A percentile compares a stretch with the other conserved stretches of the same genome.
These are phyloP conservation scores for Thalassiosira profunda DNA, from an alignment of 108 stramenopile genomes.

Conservation along the genomic window DNA sequence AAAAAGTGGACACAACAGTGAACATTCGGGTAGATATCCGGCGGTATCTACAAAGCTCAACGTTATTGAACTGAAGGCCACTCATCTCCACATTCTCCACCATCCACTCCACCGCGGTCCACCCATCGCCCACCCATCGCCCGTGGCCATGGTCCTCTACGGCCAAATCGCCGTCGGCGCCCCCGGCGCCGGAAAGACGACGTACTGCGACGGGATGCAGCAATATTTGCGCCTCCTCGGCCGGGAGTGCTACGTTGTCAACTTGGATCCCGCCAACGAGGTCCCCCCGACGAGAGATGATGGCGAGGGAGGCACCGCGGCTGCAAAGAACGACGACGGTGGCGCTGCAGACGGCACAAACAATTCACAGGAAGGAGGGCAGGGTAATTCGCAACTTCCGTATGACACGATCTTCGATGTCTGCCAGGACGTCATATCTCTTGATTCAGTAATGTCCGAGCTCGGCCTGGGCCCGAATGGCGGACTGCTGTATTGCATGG, in stretches of 20 bases:
- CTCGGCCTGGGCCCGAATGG: slow-evolving; percentile 97
- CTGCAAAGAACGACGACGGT: slow-evolving; percentile 5
- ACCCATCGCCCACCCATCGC: no score
- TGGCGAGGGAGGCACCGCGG: neutral
- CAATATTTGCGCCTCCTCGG: slow-evolving; percentile 92
- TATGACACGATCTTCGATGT: slow-evolving; percentile 86
- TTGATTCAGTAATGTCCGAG: slow-evolving; percentile 92
- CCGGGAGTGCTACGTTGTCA: slow-evolving; percentile 92
- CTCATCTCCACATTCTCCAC: no score
- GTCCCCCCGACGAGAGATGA: slow-evolving; percentile 30
- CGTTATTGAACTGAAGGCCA: no score
- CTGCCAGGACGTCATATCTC: slow-evolving; percentile 72
- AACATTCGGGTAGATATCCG: no score
- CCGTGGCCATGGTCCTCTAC: slow-evolving; percentile 64
- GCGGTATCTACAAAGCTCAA: no score
- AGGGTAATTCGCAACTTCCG: slow-evolving; percentile 51
- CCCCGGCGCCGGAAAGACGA: slow-evolving; percentile 98
- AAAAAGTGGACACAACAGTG: no score
- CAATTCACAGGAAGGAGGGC: slow-evolving; percentile 10
- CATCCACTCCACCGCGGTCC: no score
- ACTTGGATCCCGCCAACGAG: slow-evolving; percentile 99
- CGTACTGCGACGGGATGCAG: slow-evolving; percentile 96
- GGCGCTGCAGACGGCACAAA: slow-evolving; percentile 11
- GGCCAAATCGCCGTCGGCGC: slow-evolving; percentile 98
- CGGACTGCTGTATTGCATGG: slow-evolving; percentile 96